Evolutionary conservation across 257 asterid species (phyloP).

Genomic region (Capsicum rhomboideum): DNA sequence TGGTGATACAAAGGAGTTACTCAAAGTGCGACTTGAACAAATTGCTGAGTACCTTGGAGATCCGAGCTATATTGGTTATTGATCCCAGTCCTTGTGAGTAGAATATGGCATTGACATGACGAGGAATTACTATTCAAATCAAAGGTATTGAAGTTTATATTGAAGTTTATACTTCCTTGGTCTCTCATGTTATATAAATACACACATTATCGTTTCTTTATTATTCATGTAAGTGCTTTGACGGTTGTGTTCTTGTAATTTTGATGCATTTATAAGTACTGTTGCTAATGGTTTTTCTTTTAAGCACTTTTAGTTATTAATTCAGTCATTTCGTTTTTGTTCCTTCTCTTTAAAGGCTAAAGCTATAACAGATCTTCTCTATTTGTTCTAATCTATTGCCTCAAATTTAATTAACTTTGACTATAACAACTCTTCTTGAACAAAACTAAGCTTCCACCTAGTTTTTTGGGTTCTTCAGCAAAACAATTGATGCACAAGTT

Average conservation of each 20-base stretch:
- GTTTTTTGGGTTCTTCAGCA: not conserved
- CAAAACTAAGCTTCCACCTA: not conserved
- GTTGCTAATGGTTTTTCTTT: not conserved
- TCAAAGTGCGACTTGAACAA: conserved; percentile 76
- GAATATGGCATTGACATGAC: not conserved
- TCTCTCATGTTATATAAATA: not conserved
- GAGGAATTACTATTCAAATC: not conserved
- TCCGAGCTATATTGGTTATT: conserved; percentile 71
- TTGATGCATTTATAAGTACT: not conserved
- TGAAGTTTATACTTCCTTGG: not conserved
- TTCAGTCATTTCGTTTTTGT: not conserved
- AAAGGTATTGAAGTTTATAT: not conserved
- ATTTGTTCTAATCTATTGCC: not conserved
- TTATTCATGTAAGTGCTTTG: not conserved
- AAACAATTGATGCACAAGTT: not conserved
- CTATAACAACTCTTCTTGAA: not conserved
- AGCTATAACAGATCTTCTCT: not conserved
- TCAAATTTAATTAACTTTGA: not conserved
- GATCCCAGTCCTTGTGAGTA: conserved; percentile 4
- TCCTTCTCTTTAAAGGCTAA: not conserved
- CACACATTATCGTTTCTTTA: not conserved
- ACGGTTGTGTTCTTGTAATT: not conserved
- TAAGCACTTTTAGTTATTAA: not conserved
- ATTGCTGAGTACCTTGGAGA: conserved; percentile 89
- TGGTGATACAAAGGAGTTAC: conserved; percentile 60